phyloP scores from a whole-genome alignment of 2,329 filamentous ascomycete species.

The Colletotrichum liriopes region DNA sequence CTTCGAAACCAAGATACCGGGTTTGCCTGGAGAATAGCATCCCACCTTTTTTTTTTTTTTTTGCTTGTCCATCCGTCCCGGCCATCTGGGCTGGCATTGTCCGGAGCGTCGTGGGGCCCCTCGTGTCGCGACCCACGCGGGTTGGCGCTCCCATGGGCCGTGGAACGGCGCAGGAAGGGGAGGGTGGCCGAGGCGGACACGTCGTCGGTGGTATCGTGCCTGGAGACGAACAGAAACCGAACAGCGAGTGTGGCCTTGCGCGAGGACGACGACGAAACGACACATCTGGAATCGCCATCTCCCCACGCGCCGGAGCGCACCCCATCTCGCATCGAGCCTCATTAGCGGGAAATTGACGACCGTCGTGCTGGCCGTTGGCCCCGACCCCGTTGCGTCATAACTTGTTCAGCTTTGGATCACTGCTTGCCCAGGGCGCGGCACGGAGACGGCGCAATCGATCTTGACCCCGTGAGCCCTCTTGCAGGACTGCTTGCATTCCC shows the following conservation, averaged over 20 bases:
- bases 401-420: slow-evolving; percentile 4
- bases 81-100: slow-evolving; percentile 21
- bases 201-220: slow-evolving; percentile 3
- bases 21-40: slow-evolving; percentile 32
- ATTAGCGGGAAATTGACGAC: slow-evolving; percentile 11
- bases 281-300: slow-evolving; percentile 24
- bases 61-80: slow-evolving; percentile 32
- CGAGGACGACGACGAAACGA: slow-evolving; percentile 27
- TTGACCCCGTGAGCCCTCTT: slow-evolving; percentile 35
- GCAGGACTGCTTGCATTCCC: slow-evolving; percentile 25
- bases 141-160: slow-evolving; percentile 5
- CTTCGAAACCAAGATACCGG: slow-evolving; percentile 23
- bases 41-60: not conserved
- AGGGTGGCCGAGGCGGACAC: slow-evolving; percentile 7
- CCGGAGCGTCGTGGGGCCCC: slow-evolving; percentile 32
- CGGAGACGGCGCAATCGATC: slow-evolving; percentile 8
- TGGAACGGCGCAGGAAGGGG: slow-evolving; percentile 19
- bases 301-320: slow-evolving; percentile 6
- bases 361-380: not conserved
- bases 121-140: slow-evolving; percentile 37
- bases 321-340: slow-evolving; percentile 13
- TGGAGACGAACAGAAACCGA: not conserved
- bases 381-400: slow-evolving; percentile 27
- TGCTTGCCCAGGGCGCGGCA: slow-evolving; percentile 2
- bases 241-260: slow-evolving; percentile 17